These are phyloP conservation scores for Skeletonema grethae DNA, from an alignment of 108 stramenopile genomes.

Conservation along the genomic window DNA sequence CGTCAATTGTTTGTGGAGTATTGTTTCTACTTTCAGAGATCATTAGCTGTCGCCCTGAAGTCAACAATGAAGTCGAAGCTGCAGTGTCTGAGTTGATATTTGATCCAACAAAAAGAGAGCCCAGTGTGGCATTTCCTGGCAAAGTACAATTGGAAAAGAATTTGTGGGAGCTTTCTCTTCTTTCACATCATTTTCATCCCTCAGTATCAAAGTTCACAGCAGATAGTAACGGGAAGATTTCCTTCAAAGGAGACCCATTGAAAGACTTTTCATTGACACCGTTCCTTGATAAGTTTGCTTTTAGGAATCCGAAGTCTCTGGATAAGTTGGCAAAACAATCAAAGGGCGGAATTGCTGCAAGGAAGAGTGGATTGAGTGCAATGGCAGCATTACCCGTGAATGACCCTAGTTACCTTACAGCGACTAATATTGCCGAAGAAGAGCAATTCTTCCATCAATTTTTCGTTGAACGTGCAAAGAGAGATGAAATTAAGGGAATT, in stretches of 20 bases:
- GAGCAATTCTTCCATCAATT: conserved; percentile 94
- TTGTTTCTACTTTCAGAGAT: conserved; percentile 93
- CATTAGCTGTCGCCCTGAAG: conserved; percentile 58
- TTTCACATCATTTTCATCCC: conserved; percentile 93
- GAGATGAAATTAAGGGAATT: conserved; percentile 85
- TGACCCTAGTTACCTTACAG: conserved; percentile 73
- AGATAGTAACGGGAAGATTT: conserved; percentile 56
- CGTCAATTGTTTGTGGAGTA: conserved; percentile 83
- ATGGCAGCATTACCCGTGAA: conserved; percentile 70
- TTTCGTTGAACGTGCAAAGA: conserved; percentile 83
- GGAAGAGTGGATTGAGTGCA: conserved; percentile 53
- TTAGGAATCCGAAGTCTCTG: conserved; percentile 93
- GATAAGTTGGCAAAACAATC: conserved; percentile 43
- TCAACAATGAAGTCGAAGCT: conserved; percentile 34
- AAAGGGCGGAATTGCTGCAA: conserved; percentile 56
- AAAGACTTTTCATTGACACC: conserved; percentile 90
- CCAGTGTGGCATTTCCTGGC: conserved; percentile 57
- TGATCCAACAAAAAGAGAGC: conserved; percentile 77
- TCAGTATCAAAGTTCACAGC: conserved; percentile 89
- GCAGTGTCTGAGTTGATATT: conserved; percentile 28
- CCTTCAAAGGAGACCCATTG: conserved; percentile 94
- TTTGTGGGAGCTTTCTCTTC: conserved; percentile 86
- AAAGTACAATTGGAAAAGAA: conserved; percentile 23
- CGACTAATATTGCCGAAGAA: conserved; percentile 64
- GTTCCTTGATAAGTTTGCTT: conserved; percentile 98